Conservation (phyloP, 441 rosid species). For the Flueggea neowawraea region DNA sequence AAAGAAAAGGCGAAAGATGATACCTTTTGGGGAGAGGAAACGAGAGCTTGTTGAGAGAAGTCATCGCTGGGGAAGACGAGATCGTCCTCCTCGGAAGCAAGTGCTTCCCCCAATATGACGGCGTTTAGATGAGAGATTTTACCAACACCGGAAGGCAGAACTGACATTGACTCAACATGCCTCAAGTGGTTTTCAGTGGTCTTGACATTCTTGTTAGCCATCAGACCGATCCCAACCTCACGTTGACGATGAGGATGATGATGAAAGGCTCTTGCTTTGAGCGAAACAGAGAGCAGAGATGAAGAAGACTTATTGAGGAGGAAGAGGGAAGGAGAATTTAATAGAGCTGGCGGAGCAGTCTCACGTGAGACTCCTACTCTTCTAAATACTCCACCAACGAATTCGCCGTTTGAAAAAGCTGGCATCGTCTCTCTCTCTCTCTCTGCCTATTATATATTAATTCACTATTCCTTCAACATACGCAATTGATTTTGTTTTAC, state of each 20-base stretch:
- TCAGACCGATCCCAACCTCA: not conserved
- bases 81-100: conserved; percentile 89
- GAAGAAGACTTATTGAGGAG: not conserved
- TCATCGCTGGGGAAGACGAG: conserved; percentile 65
- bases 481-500: too few species aligned
- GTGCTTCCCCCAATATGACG: conserved; percentile 72
- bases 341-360: not conserved
- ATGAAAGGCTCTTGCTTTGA: not conserved
- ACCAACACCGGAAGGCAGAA: conserved; percentile 75
- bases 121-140: conserved; percentile 64
- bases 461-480: too few species aligned
- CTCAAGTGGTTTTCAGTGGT: conserved; percentile 39
- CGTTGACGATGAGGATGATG: not conserved
- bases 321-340: not conserved
- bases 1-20: conserved; percentile 1
- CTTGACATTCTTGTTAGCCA: conserved; percentile 2
- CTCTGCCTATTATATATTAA: too few species aligned
- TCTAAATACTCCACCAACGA: not conserved
- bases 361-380: not conserved
- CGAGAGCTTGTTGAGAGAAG: conserved; percentile 67
- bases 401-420: not conserved
- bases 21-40: conserved; percentile 79
- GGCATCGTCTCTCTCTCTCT: not conserved
- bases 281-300: too few species aligned
- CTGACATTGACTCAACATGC: conserved; percentile 66